Base-by-base conservation (phyloP, 1,284 basidiomycete species). In the Malassezia psittaci region DNA sequence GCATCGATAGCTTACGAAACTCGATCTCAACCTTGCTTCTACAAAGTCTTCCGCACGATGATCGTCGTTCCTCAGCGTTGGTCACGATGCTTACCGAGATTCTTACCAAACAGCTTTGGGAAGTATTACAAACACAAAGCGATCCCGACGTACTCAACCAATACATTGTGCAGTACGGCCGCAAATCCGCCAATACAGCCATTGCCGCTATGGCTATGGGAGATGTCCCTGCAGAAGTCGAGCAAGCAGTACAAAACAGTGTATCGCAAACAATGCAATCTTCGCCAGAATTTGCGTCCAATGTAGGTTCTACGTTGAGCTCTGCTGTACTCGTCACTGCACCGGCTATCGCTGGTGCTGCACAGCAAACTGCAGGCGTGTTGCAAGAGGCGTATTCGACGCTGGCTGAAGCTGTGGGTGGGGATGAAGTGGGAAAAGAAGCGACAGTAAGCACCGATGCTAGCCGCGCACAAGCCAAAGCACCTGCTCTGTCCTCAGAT, bases 61-160 rank as follows among this genome's bases (percentile, higher is more conserved):
- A 57, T 15, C 15, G 43, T 10, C 32, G 33, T 16, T 57, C 55
- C 24, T 42, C 50, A 2, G 39, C 44, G 32, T 32, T 57, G 5
- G 34, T 48, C n/a, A 21, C 19, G 37, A 24, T 57, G 35, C 55
- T 57, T 11, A 47, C 51, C 18, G 55, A 57, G 21, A 9, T 57
- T 1, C 10, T 48, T 8, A 33, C 55, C 10, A 57, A 52, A 51
- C 50, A 57, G 37, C 15, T 44, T 16, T 57, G 55, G 55, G 29
- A 33, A 6, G 21, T 24, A 24, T 11, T 57, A 16, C 41, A 51
- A 38, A 9, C 51, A 8, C 43, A 48, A 33, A 57, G 55, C 19
- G 55, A 57, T 15, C 55, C 55, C 2, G 51, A 57, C 34, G 46
- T 52, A 29, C n/a, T 57, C 12, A 57, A 57, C 32, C 40, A 39